Percentiles rank a stretch among this genome's conserved stretches.
Conservation (phyloP, 1,284 basidiomycete genomes). For the Cryptococcus amylolentus region DNA sequence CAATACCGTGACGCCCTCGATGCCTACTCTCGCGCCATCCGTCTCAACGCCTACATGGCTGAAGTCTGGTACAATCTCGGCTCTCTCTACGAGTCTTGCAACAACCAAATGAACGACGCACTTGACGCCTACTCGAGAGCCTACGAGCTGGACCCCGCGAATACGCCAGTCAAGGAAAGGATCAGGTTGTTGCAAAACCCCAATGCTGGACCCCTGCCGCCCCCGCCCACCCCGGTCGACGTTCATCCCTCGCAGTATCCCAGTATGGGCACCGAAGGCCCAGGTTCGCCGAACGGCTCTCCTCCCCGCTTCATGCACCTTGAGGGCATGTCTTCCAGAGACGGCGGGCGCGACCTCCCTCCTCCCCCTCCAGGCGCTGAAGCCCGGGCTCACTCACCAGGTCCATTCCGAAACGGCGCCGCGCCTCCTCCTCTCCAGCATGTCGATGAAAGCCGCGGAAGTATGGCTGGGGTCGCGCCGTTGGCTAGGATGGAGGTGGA, state of each 20-base stretch:
- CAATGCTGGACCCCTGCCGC: constrained; percentile 71
- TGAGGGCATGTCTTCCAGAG: constrained; percentile 12
- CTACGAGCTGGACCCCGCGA: constrained; percentile 79
- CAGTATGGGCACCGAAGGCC: constrained; percentile 21
- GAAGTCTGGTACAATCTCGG: constrained; percentile 99
- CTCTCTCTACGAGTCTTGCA: constrained; percentile 94
- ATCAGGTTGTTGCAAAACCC: constrained; percentile 73
- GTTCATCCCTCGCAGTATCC: constrained; percentile 89
- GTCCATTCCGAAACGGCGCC: constrained; percentile 45
- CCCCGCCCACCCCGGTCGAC: constrained; percentile 84
- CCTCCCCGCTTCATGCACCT: constrained; percentile 21
- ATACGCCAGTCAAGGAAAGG: constrained; percentile 72
- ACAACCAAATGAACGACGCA: constrained; percentile 97
- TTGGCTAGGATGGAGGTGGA: constrained; percentile 82
- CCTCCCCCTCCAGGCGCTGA: constrained; percentile 30
- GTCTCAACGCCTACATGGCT: constrained; percentile 97
- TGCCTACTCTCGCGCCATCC: constrained; percentile 95
- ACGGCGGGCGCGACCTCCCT: constrained; percentile 37
- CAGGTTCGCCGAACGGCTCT: constrained; percentile 22
- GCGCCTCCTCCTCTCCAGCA: constrained; percentile 43
- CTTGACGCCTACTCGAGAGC: constrained; percentile 96
- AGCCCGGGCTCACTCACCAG: constrained; percentile 26
- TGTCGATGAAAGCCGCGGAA: constrained; percentile 43
- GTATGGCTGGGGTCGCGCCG: constrained; percentile 57
- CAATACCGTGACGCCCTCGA: constrained; percentile 98